These are phyloP conservation scores for Hypericum androsaemum DNA, from an alignment of 345 rosid species.

Conservation along the genomic window DNA sequence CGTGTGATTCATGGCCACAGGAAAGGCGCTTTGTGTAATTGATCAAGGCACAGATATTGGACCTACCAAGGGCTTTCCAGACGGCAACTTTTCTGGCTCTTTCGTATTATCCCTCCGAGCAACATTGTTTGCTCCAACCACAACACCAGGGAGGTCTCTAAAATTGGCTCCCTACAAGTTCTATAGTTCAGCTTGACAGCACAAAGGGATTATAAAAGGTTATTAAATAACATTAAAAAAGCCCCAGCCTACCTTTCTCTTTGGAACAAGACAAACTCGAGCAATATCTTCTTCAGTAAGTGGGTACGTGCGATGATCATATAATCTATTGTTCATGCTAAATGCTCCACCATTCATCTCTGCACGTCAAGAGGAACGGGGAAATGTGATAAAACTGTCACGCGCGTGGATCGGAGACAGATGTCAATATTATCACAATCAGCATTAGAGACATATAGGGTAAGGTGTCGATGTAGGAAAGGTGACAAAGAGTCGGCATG, in stretches of 20 bases:
- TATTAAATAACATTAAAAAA: background rate
- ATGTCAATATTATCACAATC: too few species aligned
- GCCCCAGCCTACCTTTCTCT: conserved; percentile 51
- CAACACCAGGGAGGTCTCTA: conserved; percentile 81
- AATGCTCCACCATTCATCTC: conserved; percentile 50
- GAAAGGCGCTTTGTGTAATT: background rate
- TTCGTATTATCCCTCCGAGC: conserved; percentile 46
- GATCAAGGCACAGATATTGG: background rate
- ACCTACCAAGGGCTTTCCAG: conserved; percentile 77
- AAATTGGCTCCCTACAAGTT: conserved; percentile 74
- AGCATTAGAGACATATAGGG: too few species aligned
- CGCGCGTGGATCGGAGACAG: too few species aligned
- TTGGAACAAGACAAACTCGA: conserved; percentile 78
- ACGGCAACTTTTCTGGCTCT: conserved; percentile 46
- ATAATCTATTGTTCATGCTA: conserved; percentile 24
- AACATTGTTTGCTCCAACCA: conserved; percentile 58
- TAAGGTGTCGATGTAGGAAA: too few species aligned
- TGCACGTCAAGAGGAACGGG: conserved; percentile 19
- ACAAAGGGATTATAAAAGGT: conserved; percentile 4
- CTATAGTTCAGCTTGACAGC: conserved; percentile 10
- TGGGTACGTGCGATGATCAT: conserved; percentile 61
- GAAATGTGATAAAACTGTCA: background rate
- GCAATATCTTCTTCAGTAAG: conserved; percentile 48
- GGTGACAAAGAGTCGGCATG: background rate
- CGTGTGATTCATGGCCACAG: too few species aligned